These are phyloP conservation scores for Roridomyces roridus DNA, from an alignment of 768 basidiomycete genomes.

Conservation along the genomic window DNA sequence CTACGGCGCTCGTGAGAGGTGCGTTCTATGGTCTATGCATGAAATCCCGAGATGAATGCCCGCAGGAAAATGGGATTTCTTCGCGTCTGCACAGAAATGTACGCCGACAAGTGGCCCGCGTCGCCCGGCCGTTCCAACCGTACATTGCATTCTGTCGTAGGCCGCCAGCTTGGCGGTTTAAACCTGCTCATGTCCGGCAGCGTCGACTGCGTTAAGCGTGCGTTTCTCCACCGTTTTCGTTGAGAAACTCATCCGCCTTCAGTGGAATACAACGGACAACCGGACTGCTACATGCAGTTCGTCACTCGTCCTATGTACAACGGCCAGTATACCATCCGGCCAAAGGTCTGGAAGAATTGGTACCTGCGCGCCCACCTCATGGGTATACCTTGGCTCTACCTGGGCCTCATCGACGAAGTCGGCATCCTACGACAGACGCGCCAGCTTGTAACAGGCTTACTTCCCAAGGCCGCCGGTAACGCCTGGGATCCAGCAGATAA, in stretches of 20 bases:
- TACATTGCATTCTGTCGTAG: conserved; percentile 18
- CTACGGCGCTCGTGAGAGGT: neutral
- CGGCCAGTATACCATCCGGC: conserved; percentile 4
- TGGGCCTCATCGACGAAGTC: conserved; percentile 18
- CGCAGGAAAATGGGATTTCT: conserved; percentile 6
- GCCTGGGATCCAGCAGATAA: conserved; percentile 11
- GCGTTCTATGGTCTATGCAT: neutral
- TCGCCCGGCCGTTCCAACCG: neutral
- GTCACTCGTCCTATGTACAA: neutral
- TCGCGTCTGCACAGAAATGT: conserved; percentile 12
- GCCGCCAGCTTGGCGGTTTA: conserved; percentile 19
- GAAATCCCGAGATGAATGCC: neutral
- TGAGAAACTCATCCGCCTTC: neutral
- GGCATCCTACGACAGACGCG: conserved; percentile 9
- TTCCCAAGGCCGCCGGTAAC: neutral
- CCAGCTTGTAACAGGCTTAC: neutral
- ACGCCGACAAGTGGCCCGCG: neutral
- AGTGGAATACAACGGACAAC: neutral
- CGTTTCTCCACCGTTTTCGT: neutral
- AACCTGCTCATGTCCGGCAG: conserved; percentile 22
- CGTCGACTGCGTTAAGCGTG: conserved; percentile 20
- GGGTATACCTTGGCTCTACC: conserved; percentile 13
- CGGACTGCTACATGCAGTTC: conserved; percentile 19
- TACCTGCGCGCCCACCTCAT: conserved; percentile 19
- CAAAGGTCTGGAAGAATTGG: conserved; percentile 16